Evolutionary conservation across 371 early-diverging fungal species (phyloP).

Genomic region (Apophysomyces trapeziformis): DNA sequence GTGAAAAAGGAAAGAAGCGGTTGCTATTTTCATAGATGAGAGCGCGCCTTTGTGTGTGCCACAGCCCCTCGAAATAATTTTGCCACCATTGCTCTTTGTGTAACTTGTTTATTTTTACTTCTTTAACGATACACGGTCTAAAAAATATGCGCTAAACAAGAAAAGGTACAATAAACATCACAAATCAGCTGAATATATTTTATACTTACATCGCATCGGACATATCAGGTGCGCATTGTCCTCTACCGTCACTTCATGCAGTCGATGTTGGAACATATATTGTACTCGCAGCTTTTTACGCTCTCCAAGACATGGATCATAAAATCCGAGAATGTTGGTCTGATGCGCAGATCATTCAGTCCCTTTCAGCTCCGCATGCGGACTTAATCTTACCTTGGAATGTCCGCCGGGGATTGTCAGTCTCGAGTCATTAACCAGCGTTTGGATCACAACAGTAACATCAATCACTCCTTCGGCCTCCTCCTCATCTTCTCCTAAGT

Average conservation of each 20-base stretch:
- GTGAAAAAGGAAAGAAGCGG: neutral
- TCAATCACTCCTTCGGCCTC: slow-evolving; percentile 64
- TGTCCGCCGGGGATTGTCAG: slow-evolving; percentile 85
- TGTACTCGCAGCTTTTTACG: slow-evolving; percentile 80
- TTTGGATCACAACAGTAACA: slow-evolving; percentile 86
- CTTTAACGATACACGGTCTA: slow-evolving; percentile 18
- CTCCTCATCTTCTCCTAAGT: slow-evolving; percentile 30
- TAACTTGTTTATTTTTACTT: slow-evolving; percentile 10
- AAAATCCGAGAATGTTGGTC: slow-evolving; percentile 91
- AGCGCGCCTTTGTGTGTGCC: slow-evolving; percentile 8
- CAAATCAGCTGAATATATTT: slow-evolving; percentile 7
- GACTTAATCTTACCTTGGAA: slow-evolving; percentile 70
- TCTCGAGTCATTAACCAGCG: slow-evolving; percentile 83
- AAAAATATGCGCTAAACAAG: slow-evolving; percentile 32
- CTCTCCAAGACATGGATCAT: slow-evolving; percentile 94
- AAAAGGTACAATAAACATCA: slow-evolving; percentile 1
- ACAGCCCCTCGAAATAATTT: slow-evolving; percentile 9
- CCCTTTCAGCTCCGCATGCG: slow-evolving; percentile 13
- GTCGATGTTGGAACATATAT: slow-evolving; percentile 82
- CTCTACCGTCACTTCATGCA: slow-evolving; percentile 83
- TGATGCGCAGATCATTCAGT: slow-evolving; percentile 28
- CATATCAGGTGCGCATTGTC: slow-evolving; percentile 82
- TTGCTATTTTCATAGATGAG: slow-evolving; percentile 8
- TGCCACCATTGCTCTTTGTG: slow-evolving; percentile 10
- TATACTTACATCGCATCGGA: slow-evolving; percentile 78